Percentiles rank a stretch among this genome's conserved stretches.
phyloP scores from a whole-genome alignment of 768 basidiomycete species.

The Serendipita vermifera region DNA sequence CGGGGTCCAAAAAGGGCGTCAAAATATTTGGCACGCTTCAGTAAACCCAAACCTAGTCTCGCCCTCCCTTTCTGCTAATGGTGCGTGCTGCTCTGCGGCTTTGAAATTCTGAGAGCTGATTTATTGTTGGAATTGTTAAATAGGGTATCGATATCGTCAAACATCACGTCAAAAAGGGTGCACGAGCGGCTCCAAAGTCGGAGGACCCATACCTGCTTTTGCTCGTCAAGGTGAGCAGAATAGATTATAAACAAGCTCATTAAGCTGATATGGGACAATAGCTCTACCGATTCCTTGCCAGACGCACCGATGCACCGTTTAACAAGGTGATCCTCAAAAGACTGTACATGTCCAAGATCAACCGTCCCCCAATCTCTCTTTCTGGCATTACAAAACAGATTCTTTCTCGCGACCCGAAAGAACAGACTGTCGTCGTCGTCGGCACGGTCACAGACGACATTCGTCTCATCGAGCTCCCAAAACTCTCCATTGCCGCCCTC shows the following conservation, averaged over 20 bases:
- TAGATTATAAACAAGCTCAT: background rate
- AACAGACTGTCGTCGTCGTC: constrained; percentile 73
- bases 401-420: constrained; percentile 43
- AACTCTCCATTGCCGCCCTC: constrained; percentile 86
- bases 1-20: background rate
- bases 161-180: constrained; percentile 99
- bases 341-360: constrained; percentile 93
- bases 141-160: constrained; percentile 91
- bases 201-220: constrained; percentile 98
- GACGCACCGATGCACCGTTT: constrained; percentile 89
- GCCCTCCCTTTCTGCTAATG: too few species aligned
- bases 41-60: too few species aligned
- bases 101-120: too few species aligned
- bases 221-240: constrained; percentile 88
- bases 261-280: constrained; percentile 23
- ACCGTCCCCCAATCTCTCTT: constrained; percentile 91
- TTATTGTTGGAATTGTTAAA: too few species aligned
- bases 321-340: constrained; percentile 97
- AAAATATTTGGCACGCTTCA: constrained; percentile 8
- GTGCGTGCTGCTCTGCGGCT: too few species aligned
- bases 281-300: constrained; percentile 98
- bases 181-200: constrained; percentile 88
- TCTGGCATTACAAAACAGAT: constrained; percentile 86
- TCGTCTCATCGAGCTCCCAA: constrained; percentile 73
- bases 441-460: constrained; percentile 93